These are phyloP conservation scores for Rubia occidens DNA, from an alignment of 305 asterid genomes.

Conservation along the genomic window DNA sequence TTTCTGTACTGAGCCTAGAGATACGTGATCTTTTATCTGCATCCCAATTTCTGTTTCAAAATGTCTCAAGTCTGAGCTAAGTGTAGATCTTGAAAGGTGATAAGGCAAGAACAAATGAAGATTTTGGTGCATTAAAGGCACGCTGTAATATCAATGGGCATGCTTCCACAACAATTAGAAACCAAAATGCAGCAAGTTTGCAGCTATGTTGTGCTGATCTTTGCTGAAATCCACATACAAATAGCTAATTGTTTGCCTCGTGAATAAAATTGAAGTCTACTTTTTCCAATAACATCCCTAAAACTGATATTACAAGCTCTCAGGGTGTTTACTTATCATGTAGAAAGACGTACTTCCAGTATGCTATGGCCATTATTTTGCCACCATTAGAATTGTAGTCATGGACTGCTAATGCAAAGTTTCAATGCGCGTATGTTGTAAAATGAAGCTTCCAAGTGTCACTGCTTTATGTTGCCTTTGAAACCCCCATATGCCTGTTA, in stretches of 20 bases:
- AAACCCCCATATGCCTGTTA: background rate
- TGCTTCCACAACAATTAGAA: background rate
- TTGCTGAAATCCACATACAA: background rate
- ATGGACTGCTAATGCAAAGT: too few species aligned
- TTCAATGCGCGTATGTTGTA: too few species aligned
- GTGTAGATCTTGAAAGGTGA: background rate
- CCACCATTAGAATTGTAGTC: background rate
- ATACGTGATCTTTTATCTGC: background rate
- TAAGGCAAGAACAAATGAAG: background rate
- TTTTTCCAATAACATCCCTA: too few species aligned
- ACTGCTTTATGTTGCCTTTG: background rate
- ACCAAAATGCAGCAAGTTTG: background rate
- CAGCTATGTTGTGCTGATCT: too few species aligned
- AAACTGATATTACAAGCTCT: background rate
- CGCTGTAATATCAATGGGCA: background rate
- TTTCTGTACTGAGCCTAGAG: background rate
- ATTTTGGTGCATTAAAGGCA: background rate
- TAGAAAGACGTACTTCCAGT: background rate
- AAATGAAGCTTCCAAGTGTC: too few species aligned
- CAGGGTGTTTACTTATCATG: background rate
- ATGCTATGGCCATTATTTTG: background rate
- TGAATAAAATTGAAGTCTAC: too few species aligned
- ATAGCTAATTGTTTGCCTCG: background rate
- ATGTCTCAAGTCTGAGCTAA: background rate
- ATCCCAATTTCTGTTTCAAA: background rate